Base-by-base conservation (phyloP, 768 basidiomycete species). In the Sporobolomyces phaffii region DNA sequence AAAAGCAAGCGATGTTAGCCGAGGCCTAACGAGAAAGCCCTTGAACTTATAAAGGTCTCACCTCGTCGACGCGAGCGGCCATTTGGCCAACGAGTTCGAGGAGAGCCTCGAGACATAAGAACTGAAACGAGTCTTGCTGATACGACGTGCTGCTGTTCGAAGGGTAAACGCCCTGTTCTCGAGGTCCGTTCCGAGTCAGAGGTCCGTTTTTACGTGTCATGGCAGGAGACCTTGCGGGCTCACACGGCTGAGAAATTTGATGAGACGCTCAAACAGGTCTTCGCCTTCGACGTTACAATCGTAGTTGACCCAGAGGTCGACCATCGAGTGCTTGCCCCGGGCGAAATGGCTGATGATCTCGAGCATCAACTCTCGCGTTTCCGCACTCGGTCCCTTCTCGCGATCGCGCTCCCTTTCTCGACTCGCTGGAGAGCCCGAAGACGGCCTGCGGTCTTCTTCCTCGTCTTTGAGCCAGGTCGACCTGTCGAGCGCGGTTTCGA, bases 211-310 rank as follows among this genome's bases (percentile, higher is more conserved):
- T 18, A 18, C 18, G 11, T n/a, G 29, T 13, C 36, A 26, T 51
- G n/a, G 31, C 67, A 24, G 40, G 33, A 40, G 41, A 33, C 18
- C 10, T 24, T 33, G 5, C 3, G 17, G 10, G 70, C 81, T 62
- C 72, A 91, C 91, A 81, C 89, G 62, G 41, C 72, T 68, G 24
- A 91, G 79, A 77, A 98, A 96, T 29, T 87, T 89, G 65, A 93
- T 80, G 26, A 97, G 79, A 20, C 90, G 82, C 76, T 98, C 93
- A 73, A 93, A 94, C 62, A 98, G 78, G 77, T 98, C 94, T 80
- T 98, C 96, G 77, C 90, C 91, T 75, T 97, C 94, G 70, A 88
- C 85, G 74, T 96, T 91, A 75, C 92, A 97, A 76, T 99, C 96
- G 77, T 97, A 99, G 77, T 98, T 99, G 60, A 86, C 83, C 80